Percentiles rank a stretch among this genome's conserved stretches.
phyloP scores from a whole-genome alignment of 1,284 basidiomycete species.

The Mycocalia duriaeana region DNA sequence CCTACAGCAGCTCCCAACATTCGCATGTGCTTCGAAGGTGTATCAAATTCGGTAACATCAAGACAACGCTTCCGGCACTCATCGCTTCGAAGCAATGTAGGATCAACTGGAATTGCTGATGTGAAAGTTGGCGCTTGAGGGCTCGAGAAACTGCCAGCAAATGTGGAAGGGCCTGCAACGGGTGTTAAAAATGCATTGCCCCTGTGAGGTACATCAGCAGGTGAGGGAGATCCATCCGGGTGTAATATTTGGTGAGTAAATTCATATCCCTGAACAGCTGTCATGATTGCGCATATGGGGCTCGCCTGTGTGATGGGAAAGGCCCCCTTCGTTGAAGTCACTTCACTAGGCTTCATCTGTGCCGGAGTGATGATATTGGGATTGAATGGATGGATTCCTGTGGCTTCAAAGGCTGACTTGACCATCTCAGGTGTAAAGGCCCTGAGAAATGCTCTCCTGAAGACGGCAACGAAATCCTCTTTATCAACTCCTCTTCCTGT shows the following conservation, averaged over 20 bases:
- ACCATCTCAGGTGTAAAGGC: constrained; percentile 18
- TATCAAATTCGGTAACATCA: constrained; percentile 2
- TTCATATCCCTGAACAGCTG: not conserved
- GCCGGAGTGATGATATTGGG: constrained; percentile 17
- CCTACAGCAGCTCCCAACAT: constrained; percentile 9
- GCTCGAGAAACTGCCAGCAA: no score
- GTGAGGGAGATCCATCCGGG: not conserved
- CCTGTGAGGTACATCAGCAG: no score
- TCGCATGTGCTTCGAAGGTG: constrained; percentile 19
- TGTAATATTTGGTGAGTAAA: not conserved
- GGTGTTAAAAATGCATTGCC: no score
- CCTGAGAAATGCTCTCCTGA: constrained; percentile 10
- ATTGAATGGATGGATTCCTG: constrained; percentile 28
- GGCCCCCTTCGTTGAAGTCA: constrained; percentile 15
- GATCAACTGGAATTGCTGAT: constrained; percentile 3
- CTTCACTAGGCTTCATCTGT: constrained; percentile 19
- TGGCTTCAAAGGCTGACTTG: constrained; percentile 22
- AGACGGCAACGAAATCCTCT: constrained; percentile 17
- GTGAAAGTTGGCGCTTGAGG: no score
- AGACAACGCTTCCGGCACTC: not conserved
- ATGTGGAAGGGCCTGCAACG: no score
- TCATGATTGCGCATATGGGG: constrained; percentile 4
- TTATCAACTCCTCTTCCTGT: constrained; percentile 13
- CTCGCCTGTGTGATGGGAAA: constrained; percentile 16
- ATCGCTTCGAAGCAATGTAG: constrained; percentile 5